Percentiles rank a stretch among this genome's conserved stretches.
phyloP scores from a whole-genome alignment of 148 eudicot genomes.

The Vaccinium myrtillus region DNA sequence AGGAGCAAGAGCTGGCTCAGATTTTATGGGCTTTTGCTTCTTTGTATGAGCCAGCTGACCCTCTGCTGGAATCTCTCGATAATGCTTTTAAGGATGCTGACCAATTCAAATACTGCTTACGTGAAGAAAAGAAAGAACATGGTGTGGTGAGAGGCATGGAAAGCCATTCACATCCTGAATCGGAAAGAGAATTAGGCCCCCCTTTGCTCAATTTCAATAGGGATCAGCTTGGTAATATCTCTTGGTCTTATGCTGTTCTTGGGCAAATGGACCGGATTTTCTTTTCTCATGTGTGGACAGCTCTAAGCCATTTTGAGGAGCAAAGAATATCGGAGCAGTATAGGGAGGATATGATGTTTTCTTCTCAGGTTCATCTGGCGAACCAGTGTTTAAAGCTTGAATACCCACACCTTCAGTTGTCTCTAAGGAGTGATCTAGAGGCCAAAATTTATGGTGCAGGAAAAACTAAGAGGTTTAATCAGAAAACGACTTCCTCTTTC shows the following conservation, averaged over 20 bases:
- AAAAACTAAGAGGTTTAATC: constrained; percentile 83
- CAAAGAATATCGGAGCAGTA: constrained; percentile 70
- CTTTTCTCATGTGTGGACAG: constrained; percentile 68
- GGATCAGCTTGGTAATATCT: constrained; percentile 87
- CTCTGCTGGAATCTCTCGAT: constrained; percentile 69
- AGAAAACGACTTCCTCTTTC: constrained; percentile 76
- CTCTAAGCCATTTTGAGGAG: constrained; percentile 60
- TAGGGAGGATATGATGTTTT: constrained; percentile 90
- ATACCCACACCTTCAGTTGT: constrained; percentile 53
- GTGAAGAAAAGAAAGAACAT: constrained; percentile 21
- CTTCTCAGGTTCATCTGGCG: constrained; percentile 76
- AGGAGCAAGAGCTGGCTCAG: constrained; percentile 89
- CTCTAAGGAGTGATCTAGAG: constrained; percentile 57
- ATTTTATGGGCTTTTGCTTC: constrained; percentile 93
- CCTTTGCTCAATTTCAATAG: constrained; percentile 52
- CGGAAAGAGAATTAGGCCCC: constrained; percentile 16
- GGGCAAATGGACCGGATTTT: constrained; percentile 64
- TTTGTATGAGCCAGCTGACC: constrained; percentile 64
- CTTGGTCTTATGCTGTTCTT: constrained; percentile 88
- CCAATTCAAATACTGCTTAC: constrained; percentile 47
- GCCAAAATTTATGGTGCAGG: constrained; percentile 69
- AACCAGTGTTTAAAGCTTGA: constrained; percentile 89
- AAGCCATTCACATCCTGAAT: constrained; percentile 10
- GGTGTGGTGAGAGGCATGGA: constrained; percentile 22
- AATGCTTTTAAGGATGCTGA: constrained; percentile 38